Conservation (phyloP, 2,329 filamentous ascomycete species). For the Penicillium sp. region DNA sequence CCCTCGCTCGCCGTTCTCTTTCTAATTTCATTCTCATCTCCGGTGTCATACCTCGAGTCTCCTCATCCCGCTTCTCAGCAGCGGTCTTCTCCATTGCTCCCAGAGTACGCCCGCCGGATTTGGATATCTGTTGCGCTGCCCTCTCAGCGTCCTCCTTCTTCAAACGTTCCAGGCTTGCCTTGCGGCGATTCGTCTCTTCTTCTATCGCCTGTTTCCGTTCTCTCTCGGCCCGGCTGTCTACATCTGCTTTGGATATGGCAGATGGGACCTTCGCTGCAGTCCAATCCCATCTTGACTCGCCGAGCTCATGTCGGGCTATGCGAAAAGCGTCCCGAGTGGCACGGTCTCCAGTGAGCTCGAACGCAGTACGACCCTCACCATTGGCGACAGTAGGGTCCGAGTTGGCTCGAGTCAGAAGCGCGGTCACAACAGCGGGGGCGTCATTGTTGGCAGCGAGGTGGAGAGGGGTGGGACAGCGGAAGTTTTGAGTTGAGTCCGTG, state of each 20-base stretch:
- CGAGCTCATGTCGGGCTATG: conserved; percentile 78
- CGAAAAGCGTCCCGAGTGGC: conserved; percentile 88
- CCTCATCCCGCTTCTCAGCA: conserved; percentile 79
- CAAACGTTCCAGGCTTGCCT: conserved; percentile 73
- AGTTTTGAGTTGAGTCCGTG: conserved; percentile 63
- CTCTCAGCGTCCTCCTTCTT: conserved; percentile 60
- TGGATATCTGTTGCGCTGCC: conserved; percentile 49
- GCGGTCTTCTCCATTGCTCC: conserved; percentile 69
- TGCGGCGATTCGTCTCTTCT: conserved; percentile 70
- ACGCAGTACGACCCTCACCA: conserved; percentile 77
- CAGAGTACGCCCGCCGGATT: conserved; percentile 57
- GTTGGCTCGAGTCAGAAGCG: conserved; percentile 72
- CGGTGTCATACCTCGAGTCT: conserved; percentile 78
- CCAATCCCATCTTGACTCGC: conserved; percentile 79
- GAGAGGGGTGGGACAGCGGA: conserved; percentile 80
- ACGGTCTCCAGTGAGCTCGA: conserved; percentile 84
- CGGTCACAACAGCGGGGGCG: conserved; percentile 72
- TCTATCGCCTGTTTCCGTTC: conserved; percentile 70
- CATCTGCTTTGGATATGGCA: conserved; percentile 70
- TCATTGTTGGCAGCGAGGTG: conserved; percentile 85
- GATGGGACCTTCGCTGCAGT: conserved; percentile 71
- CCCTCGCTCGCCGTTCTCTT: conserved; percentile 83
- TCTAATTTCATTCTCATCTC: conserved; percentile 85
- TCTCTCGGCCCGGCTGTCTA: conserved; percentile 66
- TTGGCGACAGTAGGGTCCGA: conserved; percentile 74